A percentile compares a stretch with the other conserved stretches of the same genome.
These are phyloP conservation scores for Entomophthora muscae DNA, from an alignment of 371 early-diverging fungal genomes.

Conservation along the genomic window DNA sequence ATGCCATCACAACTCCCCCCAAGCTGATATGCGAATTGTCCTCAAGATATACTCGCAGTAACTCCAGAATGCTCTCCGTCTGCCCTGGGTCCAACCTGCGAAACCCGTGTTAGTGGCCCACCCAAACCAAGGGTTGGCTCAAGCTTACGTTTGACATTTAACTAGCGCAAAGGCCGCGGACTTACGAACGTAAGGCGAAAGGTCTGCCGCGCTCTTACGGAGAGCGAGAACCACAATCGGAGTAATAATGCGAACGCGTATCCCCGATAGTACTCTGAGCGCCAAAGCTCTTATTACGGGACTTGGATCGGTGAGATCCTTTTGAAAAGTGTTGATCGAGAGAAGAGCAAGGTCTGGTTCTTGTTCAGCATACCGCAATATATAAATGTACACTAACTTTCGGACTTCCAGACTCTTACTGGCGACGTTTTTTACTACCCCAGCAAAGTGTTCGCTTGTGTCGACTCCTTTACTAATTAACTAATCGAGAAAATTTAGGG, in stretches of 20 bases:
- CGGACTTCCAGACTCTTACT: slow-evolving; percentile 76
- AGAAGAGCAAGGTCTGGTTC: slow-evolving; percentile 87
- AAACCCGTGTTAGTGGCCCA: background rate
- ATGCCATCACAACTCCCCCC: slow-evolving; percentile 72
- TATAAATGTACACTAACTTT: slow-evolving; percentile 85
- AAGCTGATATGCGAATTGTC: slow-evolving; percentile 77
- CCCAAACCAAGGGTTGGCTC: background rate
- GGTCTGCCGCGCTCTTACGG: slow-evolving; percentile 65
- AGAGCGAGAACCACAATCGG: slow-evolving; percentile 79
- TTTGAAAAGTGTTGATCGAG: slow-evolving; percentile 92
- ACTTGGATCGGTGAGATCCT: slow-evolving; percentile 82
- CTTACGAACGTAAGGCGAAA: slow-evolving; percentile 83
- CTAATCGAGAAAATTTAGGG: no score
- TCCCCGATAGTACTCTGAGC: slow-evolving; percentile 84
- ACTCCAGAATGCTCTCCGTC: slow-evolving; percentile 52
- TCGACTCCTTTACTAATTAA: slow-evolving; percentile 85
- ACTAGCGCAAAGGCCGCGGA: slow-evolving; percentile 83
- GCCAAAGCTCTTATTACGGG: slow-evolving; percentile 89
- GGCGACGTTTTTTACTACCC: slow-evolving; percentile 92
- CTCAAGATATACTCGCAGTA: slow-evolving; percentile 52
- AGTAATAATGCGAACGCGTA: slow-evolving; percentile 75
- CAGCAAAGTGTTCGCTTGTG: slow-evolving; percentile 81
- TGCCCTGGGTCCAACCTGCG: slow-evolving; percentile 56
- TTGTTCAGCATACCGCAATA: slow-evolving; percentile 81
- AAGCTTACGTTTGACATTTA: slow-evolving; percentile 54